Base-by-base conservation (phyloP, 805 yeast genomes). In the Wickerhamiella kazuoi region DNA sequence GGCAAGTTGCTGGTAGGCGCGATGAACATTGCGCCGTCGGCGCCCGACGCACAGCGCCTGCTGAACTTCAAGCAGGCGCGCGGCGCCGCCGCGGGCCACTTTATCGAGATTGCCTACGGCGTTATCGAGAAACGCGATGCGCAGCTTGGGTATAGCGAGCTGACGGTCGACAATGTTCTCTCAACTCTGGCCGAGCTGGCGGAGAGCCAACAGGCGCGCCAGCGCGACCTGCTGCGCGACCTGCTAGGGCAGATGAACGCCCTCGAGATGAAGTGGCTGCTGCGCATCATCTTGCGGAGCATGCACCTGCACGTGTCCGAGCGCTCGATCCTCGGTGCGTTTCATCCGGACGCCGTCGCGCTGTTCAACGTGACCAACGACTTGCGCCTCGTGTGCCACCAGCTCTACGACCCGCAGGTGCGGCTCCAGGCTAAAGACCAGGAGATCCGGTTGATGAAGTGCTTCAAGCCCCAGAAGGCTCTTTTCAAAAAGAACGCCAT, bases 381-480 rank as follows among this genome's bases (percentile, higher is more conserved):
- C 49, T 55, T 84, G 36, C 65, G 71, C 44, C 59, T 67, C 8
- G 76, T 80, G 1, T 73, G 83, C 44, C 62, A 66, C 52, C 71
- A 64, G 38, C 59, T 83, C 6, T 53, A 61, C 39, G 76, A 78
- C 47, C 73, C 74, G 0, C 44, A 47, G 1, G 44, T 49, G 14
- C 54, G 75, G 33, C 55, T 79, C 9, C 50, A 65, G 1, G 54
- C 60, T 3, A 45, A 53, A 2, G 66, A 67, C 31, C 55, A 65
- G 18, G 55, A 60, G 5, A 57, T 76, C 0, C 60, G 62, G 18
- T 63, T 71, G 0, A 54, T 65, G 52, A 57, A 59, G 21, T 76
- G 79, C 15, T 87, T 84, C 55, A 67, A 70, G 18, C 94, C 96
- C 0, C 93, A 81, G 57, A 57, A 79, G 17, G 76, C 93, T 0